Evolutionary conservation across 768 basidiomycete genomes (phyloP).

Genomic region (Tremella mesenterica): DNA sequence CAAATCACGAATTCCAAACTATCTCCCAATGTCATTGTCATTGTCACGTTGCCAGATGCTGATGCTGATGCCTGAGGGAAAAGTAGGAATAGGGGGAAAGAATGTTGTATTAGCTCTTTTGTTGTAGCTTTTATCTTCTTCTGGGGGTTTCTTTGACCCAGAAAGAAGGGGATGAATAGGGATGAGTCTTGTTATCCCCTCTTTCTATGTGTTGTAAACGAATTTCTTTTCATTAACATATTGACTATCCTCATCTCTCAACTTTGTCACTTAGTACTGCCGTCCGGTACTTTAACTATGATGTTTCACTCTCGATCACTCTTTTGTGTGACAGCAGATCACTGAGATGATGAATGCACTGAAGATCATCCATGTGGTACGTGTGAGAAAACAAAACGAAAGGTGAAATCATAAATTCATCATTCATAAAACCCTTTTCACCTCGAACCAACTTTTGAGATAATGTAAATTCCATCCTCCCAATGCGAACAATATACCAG

Average conservation of each 20-base stretch:
- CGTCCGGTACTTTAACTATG: too few relatives aligned
- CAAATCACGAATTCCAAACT: too few relatives aligned
- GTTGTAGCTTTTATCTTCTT: background rate
- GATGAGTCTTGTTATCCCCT: background rate
- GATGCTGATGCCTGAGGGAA: background rate
- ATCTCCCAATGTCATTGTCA: too few relatives aligned
- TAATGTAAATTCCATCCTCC: conserved; percentile 98
- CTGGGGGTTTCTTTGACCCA: background rate
- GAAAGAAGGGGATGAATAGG: background rate
- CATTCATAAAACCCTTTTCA: conserved; percentile 67
- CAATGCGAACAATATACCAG: conserved; percentile 72
- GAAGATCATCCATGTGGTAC: too few relatives aligned
- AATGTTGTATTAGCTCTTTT: background rate
- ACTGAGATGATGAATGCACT: too few relatives aligned
- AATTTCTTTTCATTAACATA: background rate
- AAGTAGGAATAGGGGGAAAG: background rate
- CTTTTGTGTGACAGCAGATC: too few relatives aligned
- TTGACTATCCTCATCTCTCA: too few relatives aligned
- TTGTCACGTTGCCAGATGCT: background rate
- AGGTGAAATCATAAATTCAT: too few relatives aligned
- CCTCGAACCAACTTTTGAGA: conserved; percentile 89
- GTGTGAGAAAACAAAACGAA: too few relatives aligned
- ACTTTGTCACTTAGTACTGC: too few relatives aligned
- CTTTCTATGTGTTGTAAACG: background rate
- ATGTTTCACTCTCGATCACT: too few relatives aligned